phyloP scores from a whole-genome alignment of 2,329 filamentous ascomycete genomes.

The Trichoderma asperellum region DNA sequence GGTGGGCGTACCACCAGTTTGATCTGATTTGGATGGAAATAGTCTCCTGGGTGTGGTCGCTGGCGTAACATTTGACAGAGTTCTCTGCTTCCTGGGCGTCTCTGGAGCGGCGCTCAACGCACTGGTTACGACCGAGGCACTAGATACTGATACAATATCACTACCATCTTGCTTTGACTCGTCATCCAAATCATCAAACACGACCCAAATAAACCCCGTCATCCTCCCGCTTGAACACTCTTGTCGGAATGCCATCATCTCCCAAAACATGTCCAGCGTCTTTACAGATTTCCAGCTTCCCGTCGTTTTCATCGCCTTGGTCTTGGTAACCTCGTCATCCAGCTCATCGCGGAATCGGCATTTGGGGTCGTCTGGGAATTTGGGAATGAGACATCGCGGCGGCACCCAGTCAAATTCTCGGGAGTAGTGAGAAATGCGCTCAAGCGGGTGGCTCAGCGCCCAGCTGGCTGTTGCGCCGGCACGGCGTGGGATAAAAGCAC shows the following conservation, averaged over 20 bases:
- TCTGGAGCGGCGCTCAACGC: constrained; percentile 31
- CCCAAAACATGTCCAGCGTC: constrained; percentile 93
- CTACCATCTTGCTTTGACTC: constrained; percentile 8
- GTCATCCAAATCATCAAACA: constrained; percentile 64
- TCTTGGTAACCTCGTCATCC: constrained; percentile 75
- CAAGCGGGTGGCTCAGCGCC: constrained; percentile 74
- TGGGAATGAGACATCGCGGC: constrained; percentile 82
- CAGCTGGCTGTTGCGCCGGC: constrained; percentile 56
- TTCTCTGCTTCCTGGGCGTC: constrained; percentile 42
- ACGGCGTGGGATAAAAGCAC: constrained; percentile 71
- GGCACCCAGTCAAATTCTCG: constrained; percentile 65
- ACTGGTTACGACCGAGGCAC: constrained; percentile 35
- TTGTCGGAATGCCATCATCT: constrained; percentile 95
- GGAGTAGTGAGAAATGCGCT: constrained; percentile 63
- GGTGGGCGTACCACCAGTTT: neutral
- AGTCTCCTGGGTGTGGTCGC: constrained; percentile 43
- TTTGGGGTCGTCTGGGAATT: constrained; percentile 95
- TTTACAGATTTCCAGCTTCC: constrained; percentile 83
- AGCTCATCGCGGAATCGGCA: constrained; percentile 85
- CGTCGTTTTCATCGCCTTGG: constrained; percentile 55
- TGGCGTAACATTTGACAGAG: constrained; percentile 36
- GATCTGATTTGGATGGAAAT: constrained; percentile 36
- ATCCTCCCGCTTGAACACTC: constrained; percentile 91
- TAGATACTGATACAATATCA: constrained; percentile 36
- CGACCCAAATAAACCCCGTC: constrained; percentile 93